Evolutionary conservation across 352 stramenopile genomes (phyloP), one percentile per base, ranked within the genome.

Genomic region (Nothophytophthora sp.): DNA sequence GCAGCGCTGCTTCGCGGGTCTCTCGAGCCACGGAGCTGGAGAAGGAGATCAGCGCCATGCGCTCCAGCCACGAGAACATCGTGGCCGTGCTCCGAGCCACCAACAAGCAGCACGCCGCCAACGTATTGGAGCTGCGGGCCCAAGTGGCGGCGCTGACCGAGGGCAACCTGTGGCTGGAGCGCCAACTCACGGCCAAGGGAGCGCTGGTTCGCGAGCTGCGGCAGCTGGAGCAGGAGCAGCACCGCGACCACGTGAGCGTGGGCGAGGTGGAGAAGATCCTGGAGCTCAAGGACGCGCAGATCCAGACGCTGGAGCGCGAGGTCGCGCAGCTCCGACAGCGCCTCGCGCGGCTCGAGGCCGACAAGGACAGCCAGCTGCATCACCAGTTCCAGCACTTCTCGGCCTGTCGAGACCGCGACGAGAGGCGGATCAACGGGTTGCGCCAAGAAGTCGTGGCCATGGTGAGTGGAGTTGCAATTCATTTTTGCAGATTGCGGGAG

Each of bases 51-150:
- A 66, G 50, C 50, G 60, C 57, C 40, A 86, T 79, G 63, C 73
- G 73, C 5, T 81, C 70, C 2, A 89, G 81, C 49, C 75, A 89
- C 59, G 73, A 86, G 52, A 89, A 87, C 55, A 68, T 87, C 29
- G 74, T 89, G 15, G 75, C 75, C 1, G 75, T 86, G 39, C 63
- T 89, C 3, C 70, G 78, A 22, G 73, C 75, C 16, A 86, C 73
- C 49, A 89, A 89, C 63, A 81, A 84, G 42, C 75, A 89, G 52
- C 75, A 87, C 44, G 75, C 75, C 1, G 70, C 46, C 16, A 87
- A 87, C 23, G 75, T 89, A 5, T 60, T 87, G 7, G 78, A 89
- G 57, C 57, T 89, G 45, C 68, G 75, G 27, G 73, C 73, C 0
- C 78, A 89, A 23, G 78, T 87, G 15, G 74, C 71, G 12, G 75